phyloP scores from a whole-genome alignment of 768 basidiomycete species.

The Xerocomellus intermedius region DNA sequence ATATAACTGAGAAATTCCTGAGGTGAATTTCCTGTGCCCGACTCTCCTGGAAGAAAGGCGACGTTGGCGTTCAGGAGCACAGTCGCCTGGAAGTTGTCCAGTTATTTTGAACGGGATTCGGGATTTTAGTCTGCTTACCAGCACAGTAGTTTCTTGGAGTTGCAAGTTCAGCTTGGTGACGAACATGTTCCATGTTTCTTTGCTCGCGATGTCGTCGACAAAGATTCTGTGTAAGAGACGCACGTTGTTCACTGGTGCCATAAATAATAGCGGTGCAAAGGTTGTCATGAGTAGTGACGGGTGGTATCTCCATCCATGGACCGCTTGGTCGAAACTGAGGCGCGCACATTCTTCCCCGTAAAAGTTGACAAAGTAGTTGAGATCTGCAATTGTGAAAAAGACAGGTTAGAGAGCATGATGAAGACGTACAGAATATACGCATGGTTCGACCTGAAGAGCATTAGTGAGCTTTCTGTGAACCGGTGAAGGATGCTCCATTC shows the following conservation, averaged over 20 bases:
- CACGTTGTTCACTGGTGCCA: conserved; percentile 47
- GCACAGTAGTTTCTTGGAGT: conserved; percentile 52
- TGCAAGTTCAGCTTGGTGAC: conserved; percentile 45
- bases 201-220: conserved; percentile 45
- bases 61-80: conserved; percentile 61
- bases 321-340: conserved; percentile 34
- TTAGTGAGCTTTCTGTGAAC: conserved; percentile 5
- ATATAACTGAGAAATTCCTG: conserved; percentile 43
- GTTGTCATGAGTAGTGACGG: conserved; percentile 38
- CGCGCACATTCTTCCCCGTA: conserved; percentile 44
- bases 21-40: conserved; percentile 28
- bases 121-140: conserved; percentile 36
- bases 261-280: conserved; percentile 47
- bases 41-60: conserved; percentile 55
- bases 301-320: conserved; percentile 26
- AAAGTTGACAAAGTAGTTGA: conserved; percentile 39
- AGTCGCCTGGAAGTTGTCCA: conserved; percentile 40
- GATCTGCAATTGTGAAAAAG: conserved; percentile 21
- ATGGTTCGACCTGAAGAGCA: conserved; percentile 29
- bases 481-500: neutral
- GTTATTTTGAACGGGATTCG: neutral
- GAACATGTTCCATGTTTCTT: conserved; percentile 43
- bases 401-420: neutral
- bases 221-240: conserved; percentile 46
- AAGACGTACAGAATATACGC: conserved; percentile 27